Percentiles rank a stretch among this genome's conserved stretches.
phyloP scores from a whole-genome alignment of 306 rosid genomes.

The Casuarina equisetifolia region DNA sequence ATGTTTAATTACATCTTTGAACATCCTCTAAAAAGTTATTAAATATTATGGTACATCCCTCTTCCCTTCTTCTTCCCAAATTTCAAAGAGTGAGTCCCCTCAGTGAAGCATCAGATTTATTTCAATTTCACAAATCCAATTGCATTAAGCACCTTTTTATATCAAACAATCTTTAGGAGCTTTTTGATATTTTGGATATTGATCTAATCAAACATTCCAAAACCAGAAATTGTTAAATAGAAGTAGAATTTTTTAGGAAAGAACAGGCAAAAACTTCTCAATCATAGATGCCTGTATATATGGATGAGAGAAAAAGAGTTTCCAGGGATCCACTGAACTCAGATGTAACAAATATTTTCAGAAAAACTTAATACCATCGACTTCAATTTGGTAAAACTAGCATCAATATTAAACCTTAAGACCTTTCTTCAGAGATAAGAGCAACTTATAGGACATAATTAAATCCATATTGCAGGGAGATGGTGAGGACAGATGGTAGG shows the following conservation, averaged over 20 bases:
- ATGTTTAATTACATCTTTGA: neutral
- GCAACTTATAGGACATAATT: neutral
- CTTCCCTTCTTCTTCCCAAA: neutral
- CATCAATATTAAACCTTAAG: neutral
- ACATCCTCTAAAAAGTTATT: neutral
- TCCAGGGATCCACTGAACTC: neutral
- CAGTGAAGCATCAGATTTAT: neutral
- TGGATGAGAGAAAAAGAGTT: neutral
- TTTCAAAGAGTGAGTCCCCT: neutral
- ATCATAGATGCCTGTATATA: too few species aligned
- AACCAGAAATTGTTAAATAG: neutral
- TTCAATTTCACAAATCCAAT: neutral
- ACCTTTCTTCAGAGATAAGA: neutral
- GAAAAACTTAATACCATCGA: neutral
- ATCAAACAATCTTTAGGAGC: neutral
- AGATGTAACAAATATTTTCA: neutral
- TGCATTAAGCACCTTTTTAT: neutral
- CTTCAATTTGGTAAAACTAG: neutral
- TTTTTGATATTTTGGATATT: neutral
- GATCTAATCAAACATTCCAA: neutral
- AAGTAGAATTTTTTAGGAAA: neutral
- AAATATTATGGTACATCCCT: neutral
- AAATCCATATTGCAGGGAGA: neutral
- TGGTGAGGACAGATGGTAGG: too few species aligned
- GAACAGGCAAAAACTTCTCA: too few species aligned